These are phyloP conservation scores for Coemansia sp. DNA, from an alignment of 192 early-diverging fungal species.

Conservation along the genomic window DNA sequence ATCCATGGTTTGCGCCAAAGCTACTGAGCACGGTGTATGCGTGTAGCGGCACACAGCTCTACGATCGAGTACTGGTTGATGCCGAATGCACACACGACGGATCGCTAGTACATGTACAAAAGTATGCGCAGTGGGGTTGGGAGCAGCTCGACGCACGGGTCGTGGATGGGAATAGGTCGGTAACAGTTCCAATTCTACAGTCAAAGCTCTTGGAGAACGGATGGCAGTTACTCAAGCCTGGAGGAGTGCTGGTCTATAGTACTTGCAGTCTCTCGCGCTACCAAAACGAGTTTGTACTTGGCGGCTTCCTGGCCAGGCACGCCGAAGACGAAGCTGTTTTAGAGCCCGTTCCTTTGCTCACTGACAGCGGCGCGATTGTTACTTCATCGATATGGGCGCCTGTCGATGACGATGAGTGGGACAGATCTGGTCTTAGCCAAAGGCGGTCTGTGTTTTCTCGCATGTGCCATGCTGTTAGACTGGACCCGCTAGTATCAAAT, in stretches of 20 bases:
- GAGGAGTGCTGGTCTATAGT: slow-evolving; percentile 88
- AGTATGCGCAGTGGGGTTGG: slow-evolving; percentile 84
- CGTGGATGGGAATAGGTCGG: slow-evolving; percentile 64
- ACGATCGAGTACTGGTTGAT: slow-evolving; percentile 73
- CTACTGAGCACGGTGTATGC: slow-evolving; percentile 70
- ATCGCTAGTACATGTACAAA: slow-evolving; percentile 76
- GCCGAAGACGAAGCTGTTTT: slow-evolving; percentile 29
- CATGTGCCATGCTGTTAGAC: slow-evolving; percentile 36
- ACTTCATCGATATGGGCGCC: slow-evolving; percentile 10
- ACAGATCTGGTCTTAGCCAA: not conserved
- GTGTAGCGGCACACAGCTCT: slow-evolving; percentile 48
- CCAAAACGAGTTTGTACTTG: slow-evolving; percentile 90
- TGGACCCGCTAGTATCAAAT: slow-evolving; percentile 48
- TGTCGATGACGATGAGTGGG: slow-evolving; percentile 28
- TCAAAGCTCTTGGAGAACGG: slow-evolving; percentile 74
- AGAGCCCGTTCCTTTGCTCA: slow-evolving; percentile 19
- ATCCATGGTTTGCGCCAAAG: slow-evolving; percentile 79
- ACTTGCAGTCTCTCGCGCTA: slow-evolving; percentile 74
- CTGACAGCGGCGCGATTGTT: not conserved
- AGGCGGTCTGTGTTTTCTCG: slow-evolving; percentile 17
- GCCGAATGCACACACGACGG: slow-evolving; percentile 94
- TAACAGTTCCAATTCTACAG: slow-evolving; percentile 61
- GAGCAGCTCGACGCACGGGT: slow-evolving; percentile 79
- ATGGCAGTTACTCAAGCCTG: slow-evolving; percentile 71
- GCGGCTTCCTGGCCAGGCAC: slow-evolving; percentile 70